These are phyloP conservation scores for Hypoxylon rickii DNA, from an alignment of 495 filamentous ascomycete genomes.

Conservation along the genomic window DNA sequence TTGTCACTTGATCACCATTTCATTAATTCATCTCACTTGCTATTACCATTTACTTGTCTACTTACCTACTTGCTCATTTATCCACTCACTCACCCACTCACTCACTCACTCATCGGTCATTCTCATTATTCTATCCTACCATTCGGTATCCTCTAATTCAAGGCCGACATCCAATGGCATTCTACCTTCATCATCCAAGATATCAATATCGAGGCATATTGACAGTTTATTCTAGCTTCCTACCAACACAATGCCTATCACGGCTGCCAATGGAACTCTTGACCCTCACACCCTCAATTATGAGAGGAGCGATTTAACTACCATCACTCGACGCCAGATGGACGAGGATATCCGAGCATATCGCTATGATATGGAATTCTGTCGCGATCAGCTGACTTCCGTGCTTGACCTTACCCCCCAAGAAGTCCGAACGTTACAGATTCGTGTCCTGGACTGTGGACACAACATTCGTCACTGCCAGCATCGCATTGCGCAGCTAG, in stretches of 20 bases:
- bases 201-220: too few relatives aligned
- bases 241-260: not conserved
- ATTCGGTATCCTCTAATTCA: too few relatives aligned
- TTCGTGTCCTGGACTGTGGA: slow-evolving; percentile 46
- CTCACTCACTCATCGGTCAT: too few relatives aligned
- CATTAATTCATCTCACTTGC: too few relatives aligned
- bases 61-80: not conserved
- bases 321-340: slow-evolving; percentile 48
- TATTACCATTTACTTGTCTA: too few relatives aligned
- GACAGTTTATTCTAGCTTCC: too few relatives aligned
- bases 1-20: too few relatives aligned
- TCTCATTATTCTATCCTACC: too few relatives aligned
- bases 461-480: slow-evolving; percentile 50
- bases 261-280: slow-evolving; percentile 4
- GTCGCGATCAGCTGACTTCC: slow-evolving; percentile 36
- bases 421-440: slow-evolving; percentile 45
- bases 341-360: slow-evolving; percentile 49
- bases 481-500: slow-evolving; percentile 44
- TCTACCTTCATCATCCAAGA: too few relatives aligned
- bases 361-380: slow-evolving; percentile 46
- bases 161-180: too few relatives aligned
- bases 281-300: slow-evolving; percentile 25
- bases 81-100: not conserved
- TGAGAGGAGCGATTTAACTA: slow-evolving; percentile 40
- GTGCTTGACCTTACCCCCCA: slow-evolving; percentile 45